Conservation (phyloP, 2,329 filamentous ascomycete genomes). For the Paecilomyces variotii region DNA sequence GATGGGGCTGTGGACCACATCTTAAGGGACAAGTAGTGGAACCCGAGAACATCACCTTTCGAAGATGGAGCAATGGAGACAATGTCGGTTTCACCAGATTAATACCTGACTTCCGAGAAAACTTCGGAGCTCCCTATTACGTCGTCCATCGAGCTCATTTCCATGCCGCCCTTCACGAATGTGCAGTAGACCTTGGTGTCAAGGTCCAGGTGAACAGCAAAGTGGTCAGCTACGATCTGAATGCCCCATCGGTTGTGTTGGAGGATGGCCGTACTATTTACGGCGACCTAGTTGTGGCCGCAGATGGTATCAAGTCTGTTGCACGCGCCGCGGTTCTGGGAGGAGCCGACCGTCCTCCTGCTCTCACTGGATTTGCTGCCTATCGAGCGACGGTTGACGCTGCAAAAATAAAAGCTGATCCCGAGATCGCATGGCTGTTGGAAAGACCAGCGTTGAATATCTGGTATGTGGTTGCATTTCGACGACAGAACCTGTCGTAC, state of each 20-base stretch:
- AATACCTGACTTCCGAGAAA: slow-evolving; percentile 19
- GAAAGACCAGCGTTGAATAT: neutral
- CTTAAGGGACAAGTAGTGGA: slow-evolving; percentile 19
- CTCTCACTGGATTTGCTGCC: slow-evolving; percentile 6
- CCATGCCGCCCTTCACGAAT: slow-evolving; percentile 17
- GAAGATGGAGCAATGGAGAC: slow-evolving; percentile 25
- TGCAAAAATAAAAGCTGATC: slow-evolving; percentile 8
- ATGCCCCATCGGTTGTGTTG: neutral
- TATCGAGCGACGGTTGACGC: slow-evolving; percentile 12
- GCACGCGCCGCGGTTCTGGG: neutral
- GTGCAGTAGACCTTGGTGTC: slow-evolving; percentile 8
- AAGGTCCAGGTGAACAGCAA: neutral
- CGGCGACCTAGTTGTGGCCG: neutral
- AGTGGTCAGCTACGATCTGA: neutral
- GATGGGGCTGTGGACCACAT: slow-evolving; percentile 24
- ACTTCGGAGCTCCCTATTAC: slow-evolving; percentile 15
- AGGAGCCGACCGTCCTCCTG: slow-evolving; percentile 5
- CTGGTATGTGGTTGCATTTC: neutral
- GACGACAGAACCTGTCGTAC: neutral
- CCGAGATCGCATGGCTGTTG: slow-evolving; percentile 7
- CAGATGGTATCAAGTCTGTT: neutral
- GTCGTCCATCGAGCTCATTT: slow-evolving; percentile 25
- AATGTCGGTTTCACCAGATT: slow-evolving; percentile 28
- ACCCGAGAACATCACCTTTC: slow-evolving; percentile 25
- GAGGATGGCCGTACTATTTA: neutral